Base-by-base conservation (phyloP, 1,284 basidiomycete genomes). In the Bondarzewia mesenterica region DNA sequence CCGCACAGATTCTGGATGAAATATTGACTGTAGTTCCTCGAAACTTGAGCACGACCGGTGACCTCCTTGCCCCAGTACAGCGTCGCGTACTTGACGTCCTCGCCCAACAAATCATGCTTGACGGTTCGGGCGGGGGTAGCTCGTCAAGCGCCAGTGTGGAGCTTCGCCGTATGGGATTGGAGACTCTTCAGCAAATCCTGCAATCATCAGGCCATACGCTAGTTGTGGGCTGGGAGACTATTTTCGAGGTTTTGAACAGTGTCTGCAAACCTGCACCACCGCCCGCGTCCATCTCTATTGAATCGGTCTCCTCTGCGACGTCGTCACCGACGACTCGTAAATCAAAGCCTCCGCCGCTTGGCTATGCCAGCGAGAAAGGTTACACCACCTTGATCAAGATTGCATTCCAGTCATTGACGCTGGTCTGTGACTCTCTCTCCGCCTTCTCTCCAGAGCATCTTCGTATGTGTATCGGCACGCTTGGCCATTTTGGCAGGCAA, bases 371-470 rank as follows among this genome's bases (percentile, higher is more conserved):
- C 47, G 85, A 87, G 59, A 86, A 78, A 59, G 78, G 74, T 44
- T 80, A 81, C 51, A 75, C 73, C 1, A 69, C 74, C 0, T 72
- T 91, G 7, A 80, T 93, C 52, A 88, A 93, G 66, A 89, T 93
- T 41, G 93, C 92, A 0, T 98, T 97, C 66, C 89, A 94, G 49
- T 94, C 91, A 0, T 69, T 99, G 53, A 97, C 92, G 12, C 71
- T 99, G 4, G 91, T 98, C 32, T 98, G 93, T 62, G 93, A 99
- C 63, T 89, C 92, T 6, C 77, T 98, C 5, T 82, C 90, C 1
- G 78, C 80, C 0, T 77, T 99, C 15, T 85, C 87, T 2, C 77
- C 83, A 0, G 78, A 84, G 25, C 85, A 95, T 57, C 79, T 98
- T 29, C 81, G 83, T 5, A 74, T 88, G 8, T 97, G 94, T 59